Conservation (phyloP, 2,329 filamentous ascomycete species). For the Stachybotrys elegans region DNA sequence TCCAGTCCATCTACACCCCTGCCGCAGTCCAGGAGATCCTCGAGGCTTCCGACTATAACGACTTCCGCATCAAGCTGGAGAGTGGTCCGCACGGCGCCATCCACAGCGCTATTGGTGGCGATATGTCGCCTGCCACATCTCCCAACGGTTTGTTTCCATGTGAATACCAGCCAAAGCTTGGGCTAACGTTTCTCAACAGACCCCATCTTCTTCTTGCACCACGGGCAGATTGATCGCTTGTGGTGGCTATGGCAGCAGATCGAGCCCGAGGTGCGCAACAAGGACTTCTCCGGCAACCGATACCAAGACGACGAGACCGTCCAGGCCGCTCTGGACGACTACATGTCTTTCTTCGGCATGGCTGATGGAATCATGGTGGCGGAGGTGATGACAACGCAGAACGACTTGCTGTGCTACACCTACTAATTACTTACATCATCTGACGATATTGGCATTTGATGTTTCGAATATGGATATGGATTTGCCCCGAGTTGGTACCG, state of each 20-base stretch:
- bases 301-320: constrained; percentile 5
- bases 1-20: constrained; percentile 7
- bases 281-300: constrained; percentile 8
- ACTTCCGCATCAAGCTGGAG: constrained; percentile 11
- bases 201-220: constrained; percentile 16
- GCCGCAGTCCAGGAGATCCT: constrained; percentile 7
- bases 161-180: not conserved
- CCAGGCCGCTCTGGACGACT: constrained; percentile 10
- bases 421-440: no score
- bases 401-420: constrained; percentile 5
- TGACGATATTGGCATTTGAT: no score
- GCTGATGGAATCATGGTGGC: constrained; percentile 7
- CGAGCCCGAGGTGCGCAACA: constrained; percentile 1
- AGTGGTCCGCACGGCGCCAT: constrained; percentile 10
- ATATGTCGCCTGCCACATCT: constrained; percentile 9
- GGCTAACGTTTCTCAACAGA: constrained; percentile 5
- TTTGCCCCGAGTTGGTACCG: no score
- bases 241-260: constrained; percentile 15
- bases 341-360: constrained; percentile 8
- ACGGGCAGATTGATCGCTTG: constrained; percentile 13
- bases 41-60: constrained; percentile 4
- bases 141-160: constrained; percentile 7
- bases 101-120: constrained; percentile 7
- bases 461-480: no score
- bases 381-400: constrained; percentile 9